A percentile compares a stretch with the other conserved stretches of the same genome.
Conservation (phyloP, 352 stramenopile genomes). For the Phytophthora lateralis region DNA sequence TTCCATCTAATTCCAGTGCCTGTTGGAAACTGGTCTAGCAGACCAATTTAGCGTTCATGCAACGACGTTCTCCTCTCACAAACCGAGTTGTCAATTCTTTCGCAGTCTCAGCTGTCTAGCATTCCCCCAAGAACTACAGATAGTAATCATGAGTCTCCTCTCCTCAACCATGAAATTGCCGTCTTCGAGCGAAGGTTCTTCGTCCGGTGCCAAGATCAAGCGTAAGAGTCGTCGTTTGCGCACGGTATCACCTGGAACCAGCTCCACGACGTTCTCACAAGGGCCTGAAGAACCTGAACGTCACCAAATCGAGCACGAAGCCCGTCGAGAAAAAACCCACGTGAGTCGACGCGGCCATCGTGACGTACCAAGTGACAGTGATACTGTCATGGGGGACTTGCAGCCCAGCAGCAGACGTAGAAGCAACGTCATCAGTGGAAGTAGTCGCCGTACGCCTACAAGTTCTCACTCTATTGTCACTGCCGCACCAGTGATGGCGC, state of each 20-base stretch:
- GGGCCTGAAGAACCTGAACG: constrained; percentile 7
- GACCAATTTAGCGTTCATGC: constrained; percentile 20
- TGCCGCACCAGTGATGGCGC: not conserved
- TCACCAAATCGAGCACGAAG: constrained; percentile 2
- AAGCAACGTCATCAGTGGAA: constrained; percentile 4
- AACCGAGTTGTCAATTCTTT: constrained; percentile 3
- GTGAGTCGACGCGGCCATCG: constrained; percentile 9
- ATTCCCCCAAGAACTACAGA: not conserved
- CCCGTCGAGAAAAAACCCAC: constrained; percentile 8
- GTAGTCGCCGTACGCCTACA: constrained; percentile 16
- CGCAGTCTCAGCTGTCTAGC: not conserved
- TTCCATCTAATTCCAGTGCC: constrained; percentile 15
- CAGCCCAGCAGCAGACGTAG: constrained; percentile 7
- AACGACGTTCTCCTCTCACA: constrained; percentile 9
- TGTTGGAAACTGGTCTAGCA: not conserved
- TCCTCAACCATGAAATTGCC: constrained; percentile 12
- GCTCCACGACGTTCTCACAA: not conserved
- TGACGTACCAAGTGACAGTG: constrained; percentile 1
- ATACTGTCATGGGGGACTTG: not conserved
- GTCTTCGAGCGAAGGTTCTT: constrained; percentile 6
- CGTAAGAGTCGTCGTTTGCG: constrained; percentile 33
- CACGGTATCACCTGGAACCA: not conserved
- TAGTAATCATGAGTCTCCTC: constrained; percentile 21
- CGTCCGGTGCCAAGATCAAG: constrained; percentile 15
- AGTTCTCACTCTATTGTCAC: constrained; percentile 1